Evolutionary conservation across 306 rosid species (phyloP).

Genomic region (Alnus glutinosa): DNA sequence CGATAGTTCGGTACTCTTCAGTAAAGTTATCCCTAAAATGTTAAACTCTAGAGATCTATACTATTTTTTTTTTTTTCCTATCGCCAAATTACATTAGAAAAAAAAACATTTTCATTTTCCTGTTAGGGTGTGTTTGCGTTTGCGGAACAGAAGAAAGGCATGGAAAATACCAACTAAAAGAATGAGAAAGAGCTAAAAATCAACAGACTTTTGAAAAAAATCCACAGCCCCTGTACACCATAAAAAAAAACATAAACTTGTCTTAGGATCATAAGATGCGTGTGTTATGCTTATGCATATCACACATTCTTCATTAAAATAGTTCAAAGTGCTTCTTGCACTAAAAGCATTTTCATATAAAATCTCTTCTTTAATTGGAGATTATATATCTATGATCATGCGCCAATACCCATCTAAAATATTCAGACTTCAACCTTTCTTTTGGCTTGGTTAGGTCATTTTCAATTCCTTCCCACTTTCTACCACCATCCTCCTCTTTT

Average conservation of each 20-base stretch:
- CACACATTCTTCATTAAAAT: conserved; percentile 36
- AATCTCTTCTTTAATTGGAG: conserved; percentile 46
- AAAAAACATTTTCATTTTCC: too few relatives aligned
- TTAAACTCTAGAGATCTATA: too few relatives aligned
- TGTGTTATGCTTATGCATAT: conserved; percentile 35
- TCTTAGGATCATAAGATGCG: neutral
- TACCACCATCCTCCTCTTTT: neutral
- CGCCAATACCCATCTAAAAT: conserved; percentile 21
- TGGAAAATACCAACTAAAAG: too few relatives aligned
- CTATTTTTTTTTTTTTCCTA: too few relatives aligned
- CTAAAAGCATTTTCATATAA: conserved; percentile 14
- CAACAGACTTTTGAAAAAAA: too few relatives aligned
- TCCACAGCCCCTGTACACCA: too few relatives aligned
- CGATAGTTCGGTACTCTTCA: too few relatives aligned
- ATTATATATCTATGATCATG: conserved; percentile 30
- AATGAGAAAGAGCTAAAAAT: too few relatives aligned
- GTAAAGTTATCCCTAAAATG: too few relatives aligned
- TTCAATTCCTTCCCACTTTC: conserved; percentile 4
- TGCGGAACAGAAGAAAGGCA: too few relatives aligned
- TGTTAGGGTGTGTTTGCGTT: too few relatives aligned
- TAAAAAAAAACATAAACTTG: neutral
- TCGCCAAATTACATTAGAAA: too few relatives aligned
- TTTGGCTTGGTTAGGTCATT: neutral
- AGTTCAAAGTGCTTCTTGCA: conserved; percentile 7
- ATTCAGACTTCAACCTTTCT: conserved; percentile 19